Evolutionary conservation across 352 stramenopile species (phyloP).

Genomic region (Pythium aphanidermatum): DNA sequence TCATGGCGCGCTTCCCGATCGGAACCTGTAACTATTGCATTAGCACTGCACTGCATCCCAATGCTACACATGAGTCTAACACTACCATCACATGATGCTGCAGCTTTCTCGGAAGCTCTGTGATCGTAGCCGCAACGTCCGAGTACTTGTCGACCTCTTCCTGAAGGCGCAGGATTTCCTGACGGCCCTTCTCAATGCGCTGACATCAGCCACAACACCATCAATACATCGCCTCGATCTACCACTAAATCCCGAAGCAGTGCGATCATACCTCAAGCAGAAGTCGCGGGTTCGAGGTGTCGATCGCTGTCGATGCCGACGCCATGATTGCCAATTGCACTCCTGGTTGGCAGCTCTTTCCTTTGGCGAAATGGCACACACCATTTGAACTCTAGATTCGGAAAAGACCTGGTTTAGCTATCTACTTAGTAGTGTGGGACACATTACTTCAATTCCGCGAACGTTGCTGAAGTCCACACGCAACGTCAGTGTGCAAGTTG

Average conservation of each 20-base stretch:
- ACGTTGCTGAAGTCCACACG: conserved; percentile 5
- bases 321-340: conserved; percentile 11
- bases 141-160: conserved; percentile 49
- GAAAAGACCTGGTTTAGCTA: not conserved
- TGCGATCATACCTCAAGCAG: conserved; percentile 43
- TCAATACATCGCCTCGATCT: not conserved
- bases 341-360: not conserved
- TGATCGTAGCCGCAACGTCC: conserved; percentile 40
- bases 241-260: not conserved
- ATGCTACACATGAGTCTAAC: too few species aligned
- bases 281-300: conserved; percentile 41
- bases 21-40: conserved; percentile 43
- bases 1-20: conserved; percentile 78
- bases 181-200: conserved; percentile 48
- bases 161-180: conserved; percentile 48
- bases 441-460: not conserved
- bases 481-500: too few species aligned
- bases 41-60: too few species aligned
- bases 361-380: not conserved
- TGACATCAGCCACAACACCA: conserved; percentile 15
- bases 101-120: conserved; percentile 75
- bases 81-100: conserved; percentile 72
- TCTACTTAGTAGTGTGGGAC: conserved; percentile 1
- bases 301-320: conserved; percentile 20
- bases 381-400: not conserved